Evolutionary conservation across 176 grass and related monocot genomes (phyloP).

Genomic region (Metroxylon sagu): DNA sequence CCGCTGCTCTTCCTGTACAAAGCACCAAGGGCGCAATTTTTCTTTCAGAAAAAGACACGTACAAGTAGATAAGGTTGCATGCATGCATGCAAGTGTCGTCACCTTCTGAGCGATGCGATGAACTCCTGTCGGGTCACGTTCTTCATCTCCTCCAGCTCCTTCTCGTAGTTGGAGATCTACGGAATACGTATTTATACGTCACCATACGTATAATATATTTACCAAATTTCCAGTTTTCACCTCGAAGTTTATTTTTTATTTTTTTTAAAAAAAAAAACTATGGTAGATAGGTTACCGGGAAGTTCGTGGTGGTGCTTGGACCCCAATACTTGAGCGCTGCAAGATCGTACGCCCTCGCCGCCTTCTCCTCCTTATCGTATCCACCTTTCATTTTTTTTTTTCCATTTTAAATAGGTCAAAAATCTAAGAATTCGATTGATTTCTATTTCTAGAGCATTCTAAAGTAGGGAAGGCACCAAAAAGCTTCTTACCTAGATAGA

Average conservation of each 20-base stretch:
- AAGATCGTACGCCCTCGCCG: constrained; percentile 86
- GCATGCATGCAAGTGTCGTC: not conserved
- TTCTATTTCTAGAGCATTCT: not conserved
- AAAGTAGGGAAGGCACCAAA: not conserved
- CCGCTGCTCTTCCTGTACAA: constrained; percentile 91
- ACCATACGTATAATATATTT: not conserved
- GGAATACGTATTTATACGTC: too few relatives aligned
- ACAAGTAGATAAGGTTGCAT: not conserved
- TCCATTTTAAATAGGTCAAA: too few relatives aligned
- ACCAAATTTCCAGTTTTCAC: not conserved
- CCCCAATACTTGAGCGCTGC: constrained; percentile 96
- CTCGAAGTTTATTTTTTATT: not conserved
- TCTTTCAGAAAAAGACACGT: not conserved
- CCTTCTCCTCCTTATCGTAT: constrained; percentile 90
- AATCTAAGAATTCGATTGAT: not conserved
- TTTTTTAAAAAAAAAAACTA: too few relatives aligned
- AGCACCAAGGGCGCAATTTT: not conserved
- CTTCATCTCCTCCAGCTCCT: constrained; percentile 86
- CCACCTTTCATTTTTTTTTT: constrained; percentile 34
- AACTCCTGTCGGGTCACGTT: constrained; percentile 92
- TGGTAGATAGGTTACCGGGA: constrained; percentile 41
- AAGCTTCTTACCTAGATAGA: constrained; percentile 58
- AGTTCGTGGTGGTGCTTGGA: constrained; percentile 82
- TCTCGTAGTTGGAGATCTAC: constrained; percentile 78
- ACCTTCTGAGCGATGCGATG: constrained; percentile 93